Base-by-base conservation (phyloP, 2,329 filamentous ascomycete species). In the Fonsecaea nubica region DNA sequence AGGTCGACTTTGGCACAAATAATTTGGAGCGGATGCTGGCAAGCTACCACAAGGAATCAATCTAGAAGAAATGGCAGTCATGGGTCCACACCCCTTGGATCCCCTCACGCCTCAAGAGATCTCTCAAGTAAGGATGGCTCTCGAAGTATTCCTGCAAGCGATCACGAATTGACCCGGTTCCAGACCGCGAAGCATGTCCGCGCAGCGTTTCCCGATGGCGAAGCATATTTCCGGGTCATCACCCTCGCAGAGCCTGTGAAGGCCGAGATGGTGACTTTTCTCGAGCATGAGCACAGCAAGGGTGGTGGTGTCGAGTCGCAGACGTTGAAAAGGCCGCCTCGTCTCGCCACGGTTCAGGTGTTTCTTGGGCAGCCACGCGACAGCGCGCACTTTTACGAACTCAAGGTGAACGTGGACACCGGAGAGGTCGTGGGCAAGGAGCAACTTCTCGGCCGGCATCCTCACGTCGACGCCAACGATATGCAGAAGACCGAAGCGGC, bases 211-310 rank as follows among this genome's bases (percentile, higher is more conserved):
- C 73, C 75, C 1, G 75, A 72, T 2, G 65, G 75, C 0, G 75
- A 69, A 1, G 69, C 76, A 7, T 78, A 80, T 63, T 87, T 86
- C 70, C 80, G 83, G 3, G 80, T 83, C 62, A 82, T 86, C 66
- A 83, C 82, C 0, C 77, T 87, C 9, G 74, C 74, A 13, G 84
- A 87, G 66, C 84, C 84, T 0, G 74, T 76, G 0, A 87, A 87
- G 74, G 72, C 75, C n/a, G 75, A 79, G 15, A 79, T 86, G 77
- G 68, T 82, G 4, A 63, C 62, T 0, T 86, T 79, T 62, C 76
- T 87, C 0, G 80, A 83, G 4, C 74, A 54, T 61, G 80, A 85
- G 57, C 58, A 61, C 21, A 80, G 82, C 64, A 73, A 73, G 2
- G 75, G 74, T 0, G 62, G 4, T 9, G 40, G 18, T 8, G 74